Percentiles rank a stretch among this genome's conserved stretches.
Conservation (phyloP, 106 monocot species). For the Posidonia australis region DNA sequence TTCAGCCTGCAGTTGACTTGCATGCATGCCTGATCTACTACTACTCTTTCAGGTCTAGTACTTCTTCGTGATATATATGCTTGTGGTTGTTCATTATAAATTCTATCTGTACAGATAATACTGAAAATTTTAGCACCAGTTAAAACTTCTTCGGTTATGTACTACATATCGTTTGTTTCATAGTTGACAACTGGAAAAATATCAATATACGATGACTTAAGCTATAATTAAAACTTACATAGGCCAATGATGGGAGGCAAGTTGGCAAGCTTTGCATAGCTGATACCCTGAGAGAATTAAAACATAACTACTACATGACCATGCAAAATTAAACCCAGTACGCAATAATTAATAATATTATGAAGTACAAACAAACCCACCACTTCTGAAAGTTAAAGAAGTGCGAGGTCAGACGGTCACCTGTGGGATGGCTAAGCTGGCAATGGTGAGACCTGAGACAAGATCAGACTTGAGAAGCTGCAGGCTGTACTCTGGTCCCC, state of each 20-base stretch:
- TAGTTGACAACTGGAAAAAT: no score
- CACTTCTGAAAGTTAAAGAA: neutral
- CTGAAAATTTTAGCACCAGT: no score
- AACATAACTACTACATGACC: neutral
- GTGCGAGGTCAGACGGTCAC: neutral
- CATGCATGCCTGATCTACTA: neutral
- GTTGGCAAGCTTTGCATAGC: constrained; percentile 18
- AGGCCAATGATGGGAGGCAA: constrained; percentile 13
- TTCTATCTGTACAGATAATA: no score
- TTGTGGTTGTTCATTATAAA: no score
- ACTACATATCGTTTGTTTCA: no score
- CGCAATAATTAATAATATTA: no score
- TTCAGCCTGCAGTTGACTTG: no score
- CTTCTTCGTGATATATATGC: no score
- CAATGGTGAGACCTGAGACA: constrained; percentile 18
- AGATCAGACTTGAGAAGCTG: constrained; percentile 9
- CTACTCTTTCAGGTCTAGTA: no score
- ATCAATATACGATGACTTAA: no score
- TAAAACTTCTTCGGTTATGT: no score
- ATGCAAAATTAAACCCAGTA: no score
- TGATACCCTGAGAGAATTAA: constrained; percentile 7
- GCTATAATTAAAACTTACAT: constrained; percentile 15
- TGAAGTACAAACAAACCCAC: neutral
- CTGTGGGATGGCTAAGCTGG: constrained; percentile 16
- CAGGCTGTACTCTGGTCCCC: constrained; percentile 9